phyloP scores from a whole-genome alignment of 169 alveolate species.

The Eimeria brunetti region DNA sequence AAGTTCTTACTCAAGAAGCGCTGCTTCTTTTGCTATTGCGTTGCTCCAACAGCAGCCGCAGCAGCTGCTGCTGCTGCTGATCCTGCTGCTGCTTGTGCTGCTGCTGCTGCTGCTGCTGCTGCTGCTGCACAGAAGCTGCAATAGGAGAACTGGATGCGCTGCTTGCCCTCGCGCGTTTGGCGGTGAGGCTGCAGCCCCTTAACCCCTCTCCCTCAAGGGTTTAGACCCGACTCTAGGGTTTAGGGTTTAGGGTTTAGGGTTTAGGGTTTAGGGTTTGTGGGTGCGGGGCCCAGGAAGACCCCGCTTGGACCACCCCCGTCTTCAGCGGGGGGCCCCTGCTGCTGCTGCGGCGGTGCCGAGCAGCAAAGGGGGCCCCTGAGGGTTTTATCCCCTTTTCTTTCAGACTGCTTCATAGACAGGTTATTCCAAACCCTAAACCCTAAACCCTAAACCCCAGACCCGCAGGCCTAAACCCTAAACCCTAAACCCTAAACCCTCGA shows the following conservation, averaged over 20 bases:
- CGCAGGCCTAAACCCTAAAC: not conserved
- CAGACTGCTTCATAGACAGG: conserved; percentile 11
- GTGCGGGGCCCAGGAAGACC: conserved; percentile 33
- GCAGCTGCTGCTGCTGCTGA: too few relatives aligned
- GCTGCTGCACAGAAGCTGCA: not conserved
- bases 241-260: conserved; percentile 34
- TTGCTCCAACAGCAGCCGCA: too few relatives aligned
- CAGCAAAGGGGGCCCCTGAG: not conserved
- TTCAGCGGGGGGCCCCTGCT: not conserved
- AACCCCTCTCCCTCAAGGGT: not conserved
- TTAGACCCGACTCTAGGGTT: not conserved
- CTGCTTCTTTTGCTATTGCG: too few relatives aligned
- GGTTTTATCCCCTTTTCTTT: conserved; percentile 29
- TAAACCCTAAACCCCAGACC: not conserved
- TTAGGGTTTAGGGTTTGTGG: not conserved
- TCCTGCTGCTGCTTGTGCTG: too few relatives aligned
- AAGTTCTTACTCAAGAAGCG: not conserved
- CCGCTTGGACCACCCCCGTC: conserved; percentile 2
- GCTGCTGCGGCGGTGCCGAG: not conserved
- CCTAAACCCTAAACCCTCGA: not conserved
- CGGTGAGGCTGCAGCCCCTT: not conserved
- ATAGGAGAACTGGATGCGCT: conserved; percentile 25
- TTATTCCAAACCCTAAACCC: not conserved
- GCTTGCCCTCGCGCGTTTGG: conserved; percentile 21
- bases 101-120: not conserved